A percentile compares a stretch with the other conserved stretches of the same genome.
These are phyloP conservation scores for Acanthamoeba culbertsoni DNA, from an alignment of 208 protist genomes.

Conservation along the genomic window DNA sequence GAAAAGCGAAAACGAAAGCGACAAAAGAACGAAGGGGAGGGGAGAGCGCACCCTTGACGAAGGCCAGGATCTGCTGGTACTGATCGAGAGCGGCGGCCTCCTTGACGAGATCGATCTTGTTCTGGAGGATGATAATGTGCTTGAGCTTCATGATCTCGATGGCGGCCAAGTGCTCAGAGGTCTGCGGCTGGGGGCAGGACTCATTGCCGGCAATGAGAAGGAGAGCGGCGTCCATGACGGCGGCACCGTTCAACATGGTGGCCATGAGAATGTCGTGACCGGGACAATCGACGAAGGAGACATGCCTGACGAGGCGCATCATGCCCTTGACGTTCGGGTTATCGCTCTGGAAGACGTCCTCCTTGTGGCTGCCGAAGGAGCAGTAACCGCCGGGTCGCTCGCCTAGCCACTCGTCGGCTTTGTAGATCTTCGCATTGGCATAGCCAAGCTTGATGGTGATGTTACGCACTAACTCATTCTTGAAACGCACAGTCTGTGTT, in stretches of 20 bases:
- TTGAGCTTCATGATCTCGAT: slow-evolving; percentile 99
- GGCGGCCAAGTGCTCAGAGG: slow-evolving; percentile 97
- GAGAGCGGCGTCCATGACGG: slow-evolving; percentile 99
- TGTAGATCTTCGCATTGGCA: slow-evolving; percentile 98
- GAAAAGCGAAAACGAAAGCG: background rate
- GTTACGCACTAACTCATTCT: slow-evolving; percentile 98
- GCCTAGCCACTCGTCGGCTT: slow-evolving; percentile 86
- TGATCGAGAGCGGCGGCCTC: slow-evolving; percentile 94
- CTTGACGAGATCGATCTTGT: slow-evolving; percentile 99
- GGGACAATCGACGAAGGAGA: slow-evolving; percentile 99
- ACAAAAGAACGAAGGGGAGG: background rate
- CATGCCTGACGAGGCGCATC: slow-evolving; percentile 85
- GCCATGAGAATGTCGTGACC: slow-evolving; percentile 99
- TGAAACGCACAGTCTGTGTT: slow-evolving; percentile 88
- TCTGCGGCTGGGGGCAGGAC: slow-evolving; percentile 90
- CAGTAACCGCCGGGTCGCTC: slow-evolving; percentile 93
- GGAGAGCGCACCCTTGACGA: slow-evolving; percentile 73
- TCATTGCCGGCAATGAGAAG: slow-evolving; percentile 99
- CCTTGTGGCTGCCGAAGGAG: slow-evolving; percentile 88
- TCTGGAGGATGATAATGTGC: slow-evolving; percentile 99
- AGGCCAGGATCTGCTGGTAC: slow-evolving; percentile 93
- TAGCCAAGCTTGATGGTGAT: slow-evolving; percentile 99
- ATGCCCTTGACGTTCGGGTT: slow-evolving; percentile 70
- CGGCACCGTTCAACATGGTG: slow-evolving; percentile 99
- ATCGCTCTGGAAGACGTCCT: slow-evolving; percentile 84